Evolutionary conservation across 1,284 basidiomycete species (phyloP).

Genomic region (Amylostereum areolatum): DNA sequence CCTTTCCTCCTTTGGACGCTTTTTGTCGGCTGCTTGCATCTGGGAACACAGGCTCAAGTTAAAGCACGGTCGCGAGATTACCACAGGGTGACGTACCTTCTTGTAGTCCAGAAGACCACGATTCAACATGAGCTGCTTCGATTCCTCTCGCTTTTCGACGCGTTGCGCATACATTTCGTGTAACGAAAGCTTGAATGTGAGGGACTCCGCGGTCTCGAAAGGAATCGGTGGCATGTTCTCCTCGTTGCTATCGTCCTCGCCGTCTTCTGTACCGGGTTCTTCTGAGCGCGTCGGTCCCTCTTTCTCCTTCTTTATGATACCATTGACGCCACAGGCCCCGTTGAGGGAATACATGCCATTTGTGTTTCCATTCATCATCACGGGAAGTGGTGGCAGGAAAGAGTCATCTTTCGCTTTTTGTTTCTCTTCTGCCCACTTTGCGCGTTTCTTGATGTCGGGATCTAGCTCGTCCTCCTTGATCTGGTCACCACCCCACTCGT

Average conservation of each 20-base stretch:
- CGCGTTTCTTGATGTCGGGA: constrained; percentile 59
- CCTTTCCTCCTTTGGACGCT: constrained; percentile 85
- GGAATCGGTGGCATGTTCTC: constrained; percentile 68
- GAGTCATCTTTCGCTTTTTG: constrained; percentile 27
- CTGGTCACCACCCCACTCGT: constrained; percentile 81
- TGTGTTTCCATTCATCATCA: constrained; percentile 38
- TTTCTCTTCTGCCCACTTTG: constrained; percentile 65
- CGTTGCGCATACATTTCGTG: constrained; percentile 92
- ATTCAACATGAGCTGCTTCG: constrained; percentile 91
- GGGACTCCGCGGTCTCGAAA: constrained; percentile 81
- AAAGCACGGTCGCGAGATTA: neutral
- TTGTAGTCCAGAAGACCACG: constrained; percentile 91
- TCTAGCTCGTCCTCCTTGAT: constrained; percentile 73
- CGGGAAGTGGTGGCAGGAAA: neutral
- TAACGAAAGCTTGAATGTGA: constrained; percentile 87
- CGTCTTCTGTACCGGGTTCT: constrained; percentile 39
- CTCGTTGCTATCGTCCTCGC: constrained; percentile 40
- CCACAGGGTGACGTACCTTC: constrained; percentile 49
- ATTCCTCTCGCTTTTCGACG: constrained; percentile 83
- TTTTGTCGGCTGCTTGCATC: constrained; percentile 90
- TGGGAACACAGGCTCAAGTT: constrained; percentile 25
- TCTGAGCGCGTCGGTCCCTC: constrained; percentile 36
- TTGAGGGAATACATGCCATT: constrained; percentile 38
- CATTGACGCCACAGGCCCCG: constrained; percentile 21
- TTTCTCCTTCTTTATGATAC: constrained; percentile 17